phyloP scores from a whole-genome alignment of 495 filamentous ascomycete species.

The Hyaloscypha hepaticicola region DNA sequence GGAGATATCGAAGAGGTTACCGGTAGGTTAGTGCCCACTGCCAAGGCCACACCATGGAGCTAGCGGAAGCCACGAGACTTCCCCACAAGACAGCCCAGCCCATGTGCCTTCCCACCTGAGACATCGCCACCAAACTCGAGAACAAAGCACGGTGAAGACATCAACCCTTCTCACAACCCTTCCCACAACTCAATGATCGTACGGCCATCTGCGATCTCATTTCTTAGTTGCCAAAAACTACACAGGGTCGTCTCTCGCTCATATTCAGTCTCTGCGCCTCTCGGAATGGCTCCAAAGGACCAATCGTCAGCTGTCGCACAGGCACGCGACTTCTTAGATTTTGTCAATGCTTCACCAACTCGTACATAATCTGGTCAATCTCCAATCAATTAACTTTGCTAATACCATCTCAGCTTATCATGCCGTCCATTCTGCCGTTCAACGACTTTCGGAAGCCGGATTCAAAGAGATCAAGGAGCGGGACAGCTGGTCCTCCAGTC shows the following conservation, averaged over 20 bases:
- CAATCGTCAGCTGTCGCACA: constrained; percentile 51
- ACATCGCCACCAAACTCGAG: too few relatives aligned
- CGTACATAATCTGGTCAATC: constrained; percentile 55
- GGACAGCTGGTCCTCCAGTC: constrained; percentile 78
- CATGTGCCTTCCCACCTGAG: background rate
- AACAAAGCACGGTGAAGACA: background rate
- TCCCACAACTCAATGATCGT: constrained; percentile 21
- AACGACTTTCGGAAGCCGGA: constrained; percentile 73
- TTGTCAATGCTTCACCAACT: constrained; percentile 92
- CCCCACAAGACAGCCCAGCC: too few relatives aligned
- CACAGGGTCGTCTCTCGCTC: background rate
- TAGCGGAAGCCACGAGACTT: too few relatives aligned
- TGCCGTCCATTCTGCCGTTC: constrained; percentile 76
- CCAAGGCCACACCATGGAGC: too few relatives aligned
- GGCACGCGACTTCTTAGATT: constrained; percentile 84
- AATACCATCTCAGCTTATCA: constrained; percentile 72
- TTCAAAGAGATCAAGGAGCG: constrained; percentile 89
- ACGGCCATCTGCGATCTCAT: constrained; percentile 5
- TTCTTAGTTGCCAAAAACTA: constrained; percentile 1
- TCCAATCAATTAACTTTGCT: constrained; percentile 14
- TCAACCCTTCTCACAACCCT: background rate
- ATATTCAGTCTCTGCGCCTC: background rate
- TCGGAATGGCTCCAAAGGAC: constrained; percentile 23
- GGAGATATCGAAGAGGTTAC: too few relatives aligned
- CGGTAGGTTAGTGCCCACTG: too few relatives aligned